A percentile compares a stretch with the other conserved stretches of the same genome.
These are phyloP conservation scores for Sclerotinia glacialis DNA, from an alignment of 2,329 filamentous ascomycete genomes.

Conservation along the genomic window DNA sequence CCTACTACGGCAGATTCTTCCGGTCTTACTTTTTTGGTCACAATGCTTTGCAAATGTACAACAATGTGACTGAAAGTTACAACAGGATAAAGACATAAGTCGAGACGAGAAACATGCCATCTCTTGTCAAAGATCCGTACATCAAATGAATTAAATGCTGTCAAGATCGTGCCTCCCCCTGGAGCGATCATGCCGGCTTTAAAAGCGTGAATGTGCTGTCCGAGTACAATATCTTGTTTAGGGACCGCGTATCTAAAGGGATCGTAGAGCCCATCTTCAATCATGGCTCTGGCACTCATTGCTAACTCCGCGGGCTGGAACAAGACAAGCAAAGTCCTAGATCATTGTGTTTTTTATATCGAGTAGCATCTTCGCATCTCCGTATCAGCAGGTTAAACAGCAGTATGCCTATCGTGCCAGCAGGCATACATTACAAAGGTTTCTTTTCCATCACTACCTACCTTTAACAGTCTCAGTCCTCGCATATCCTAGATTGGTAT, in stretches of 20 bases:
- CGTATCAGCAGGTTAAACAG: conserved; percentile 54
- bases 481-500: conserved; percentile 54
- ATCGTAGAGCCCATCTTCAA: conserved; percentile 55
- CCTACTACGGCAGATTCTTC: conserved; percentile 46
- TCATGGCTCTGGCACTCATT: conserved; percentile 60
- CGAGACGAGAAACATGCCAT: conserved; percentile 45
- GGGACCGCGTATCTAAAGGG: background rate
- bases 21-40: conserved; percentile 41
- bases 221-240: conserved; percentile 50
- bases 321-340: conserved; percentile 59
- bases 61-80: conserved; percentile 46
- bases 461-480: conserved; percentile 44
- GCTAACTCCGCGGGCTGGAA: conserved; percentile 67
- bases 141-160: conserved; percentile 41
- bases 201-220: conserved; percentile 50
- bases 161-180: conserved; percentile 39
- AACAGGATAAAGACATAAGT: conserved; percentile 47
- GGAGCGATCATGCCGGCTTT: conserved; percentile 41
- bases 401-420: conserved; percentile 65
- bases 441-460: conserved; percentile 47
- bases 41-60: conserved; percentile 43
- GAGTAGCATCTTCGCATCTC: conserved; percentile 51
- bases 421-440: conserved; percentile 67
- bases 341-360: conserved; percentile 49
- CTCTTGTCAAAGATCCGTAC: conserved; percentile 44